phyloP scores from a whole-genome alignment of 2,329 filamentous ascomycete genomes.

The Ampelomyces quisqualis region DNA sequence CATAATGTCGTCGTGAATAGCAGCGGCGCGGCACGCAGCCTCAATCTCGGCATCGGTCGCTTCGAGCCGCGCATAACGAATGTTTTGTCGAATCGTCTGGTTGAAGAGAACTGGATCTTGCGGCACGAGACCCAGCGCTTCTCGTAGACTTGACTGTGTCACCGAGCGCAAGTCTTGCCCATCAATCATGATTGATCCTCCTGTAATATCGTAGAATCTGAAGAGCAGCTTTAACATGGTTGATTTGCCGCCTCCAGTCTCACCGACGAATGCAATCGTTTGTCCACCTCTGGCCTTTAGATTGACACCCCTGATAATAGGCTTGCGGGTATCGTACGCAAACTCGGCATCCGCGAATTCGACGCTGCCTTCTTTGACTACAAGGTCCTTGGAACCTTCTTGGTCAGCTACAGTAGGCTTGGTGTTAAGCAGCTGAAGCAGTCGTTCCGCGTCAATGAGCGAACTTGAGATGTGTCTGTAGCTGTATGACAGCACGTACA shows the following conservation, averaged over 20 bases:
- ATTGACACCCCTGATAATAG: slow-evolving; percentile 53
- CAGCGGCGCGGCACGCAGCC: slow-evolving; percentile 61
- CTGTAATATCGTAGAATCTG: slow-evolving; percentile 60
- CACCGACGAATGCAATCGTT: slow-evolving; percentile 62
- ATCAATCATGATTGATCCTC: slow-evolving; percentile 58
- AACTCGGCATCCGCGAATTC: slow-evolving; percentile 58
- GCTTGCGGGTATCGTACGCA: slow-evolving; percentile 56
- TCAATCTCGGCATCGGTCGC: slow-evolving; percentile 62
- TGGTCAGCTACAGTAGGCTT: slow-evolving; percentile 57
- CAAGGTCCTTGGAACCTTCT: slow-evolving; percentile 43
- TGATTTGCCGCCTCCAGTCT: slow-evolving; percentile 64
- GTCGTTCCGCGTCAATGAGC: slow-evolving; percentile 65
- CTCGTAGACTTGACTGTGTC: slow-evolving; percentile 58
- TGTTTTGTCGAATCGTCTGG: slow-evolving; percentile 63
- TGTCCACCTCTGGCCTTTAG: slow-evolving; percentile 55
- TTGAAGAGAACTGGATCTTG: slow-evolving; percentile 67
- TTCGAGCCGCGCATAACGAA: slow-evolving; percentile 62
- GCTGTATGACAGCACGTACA: slow-evolving; percentile 54
- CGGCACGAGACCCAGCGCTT: slow-evolving; percentile 63
- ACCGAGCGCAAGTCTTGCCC: slow-evolving; percentile 62
- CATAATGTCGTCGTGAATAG: slow-evolving; percentile 65
- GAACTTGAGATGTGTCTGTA: slow-evolving; percentile 53
- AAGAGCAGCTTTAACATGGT: slow-evolving; percentile 62
- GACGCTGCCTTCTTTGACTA: slow-evolving; percentile 52
- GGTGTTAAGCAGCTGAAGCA: slow-evolving; percentile 59